Evolutionary conservation across 2,329 filamentous ascomycete species (phyloP).

Genomic region (Penicillium decumbens): DNA sequence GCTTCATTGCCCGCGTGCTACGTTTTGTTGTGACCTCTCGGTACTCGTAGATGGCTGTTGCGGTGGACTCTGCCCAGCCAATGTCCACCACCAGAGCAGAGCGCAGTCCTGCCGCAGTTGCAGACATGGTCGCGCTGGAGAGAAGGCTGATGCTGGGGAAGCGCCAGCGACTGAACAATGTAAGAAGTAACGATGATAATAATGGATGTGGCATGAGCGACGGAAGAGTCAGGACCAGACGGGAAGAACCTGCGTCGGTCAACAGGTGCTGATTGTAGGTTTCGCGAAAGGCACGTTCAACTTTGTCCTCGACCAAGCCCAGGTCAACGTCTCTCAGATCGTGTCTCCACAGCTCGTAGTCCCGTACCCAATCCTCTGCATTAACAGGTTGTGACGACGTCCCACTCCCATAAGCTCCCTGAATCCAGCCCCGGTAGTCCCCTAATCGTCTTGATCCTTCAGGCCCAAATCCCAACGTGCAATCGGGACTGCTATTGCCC

Average conservation of each 20-base stretch:
- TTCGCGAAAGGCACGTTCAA: constrained; percentile 76
- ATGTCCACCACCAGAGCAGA: constrained; percentile 85
- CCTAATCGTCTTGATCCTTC: constrained; percentile 72
- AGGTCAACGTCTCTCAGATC: constrained; percentile 71
- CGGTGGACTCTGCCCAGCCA: constrained; percentile 84
- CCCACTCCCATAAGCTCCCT: constrained; percentile 49
- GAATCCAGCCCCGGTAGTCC: constrained; percentile 70
- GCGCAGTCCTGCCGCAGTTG: constrained; percentile 74
- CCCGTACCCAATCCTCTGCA: constrained; percentile 43
- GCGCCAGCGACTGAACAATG: constrained; percentile 75
- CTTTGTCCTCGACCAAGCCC: constrained; percentile 75
- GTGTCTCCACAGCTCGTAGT: constrained; percentile 69
- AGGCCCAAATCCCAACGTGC: constrained; percentile 67
- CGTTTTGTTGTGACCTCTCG: constrained; percentile 69
- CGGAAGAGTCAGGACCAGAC: constrained; percentile 70
- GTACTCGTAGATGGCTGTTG: constrained; percentile 87
- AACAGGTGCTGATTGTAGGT: constrained; percentile 72
- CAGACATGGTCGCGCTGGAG: constrained; percentile 67
- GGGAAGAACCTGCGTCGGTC: constrained; percentile 61
- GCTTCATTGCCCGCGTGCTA: constrained; percentile 69
- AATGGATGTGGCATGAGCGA: constrained; percentile 72
- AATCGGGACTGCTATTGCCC: constrained; percentile 70
- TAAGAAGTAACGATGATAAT: constrained; percentile 68
- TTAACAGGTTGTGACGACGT: constrained; percentile 23
- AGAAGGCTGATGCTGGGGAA: constrained; percentile 75